These are phyloP conservation scores for Lasiodiplodia citricola DNA, from an alignment of 2,329 filamentous ascomycete species.

Conservation along the genomic window DNA sequence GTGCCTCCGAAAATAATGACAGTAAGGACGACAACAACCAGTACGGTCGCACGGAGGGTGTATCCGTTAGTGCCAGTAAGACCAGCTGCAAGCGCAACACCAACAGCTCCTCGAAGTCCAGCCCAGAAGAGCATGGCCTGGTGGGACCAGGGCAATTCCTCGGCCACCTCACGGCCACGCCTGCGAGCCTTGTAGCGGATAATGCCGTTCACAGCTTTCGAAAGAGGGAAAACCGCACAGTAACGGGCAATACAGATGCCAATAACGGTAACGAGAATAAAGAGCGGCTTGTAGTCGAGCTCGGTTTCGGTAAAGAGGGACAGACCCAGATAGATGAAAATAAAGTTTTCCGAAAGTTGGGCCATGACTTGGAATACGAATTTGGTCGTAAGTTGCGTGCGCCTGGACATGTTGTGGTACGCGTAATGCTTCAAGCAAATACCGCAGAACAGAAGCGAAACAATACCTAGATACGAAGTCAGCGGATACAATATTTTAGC, in stretches of 20 bases:
- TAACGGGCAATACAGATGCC: constrained; percentile 93
- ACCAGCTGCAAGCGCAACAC: constrained; percentile 89
- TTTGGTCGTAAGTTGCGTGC: constrained; percentile 96
- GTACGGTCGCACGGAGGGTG: constrained; percentile 88
- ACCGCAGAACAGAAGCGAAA: constrained; percentile 94
- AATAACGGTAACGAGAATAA: constrained; percentile 90
- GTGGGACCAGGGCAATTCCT: constrained; percentile 92
- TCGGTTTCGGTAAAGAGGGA: constrained; percentile 91
- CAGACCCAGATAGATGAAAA: constrained; percentile 97
- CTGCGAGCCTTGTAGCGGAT: constrained; percentile 83
- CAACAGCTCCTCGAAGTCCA: constrained; percentile 90
- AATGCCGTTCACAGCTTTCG: constrained; percentile 87
- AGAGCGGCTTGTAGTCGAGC: constrained; percentile 88
- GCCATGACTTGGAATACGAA: constrained; percentile 95
- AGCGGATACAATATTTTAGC: constrained; percentile 11
- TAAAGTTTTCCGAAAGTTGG: constrained; percentile 97
- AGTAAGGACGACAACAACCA: constrained; percentile 95
- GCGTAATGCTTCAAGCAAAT: constrained; percentile 99
- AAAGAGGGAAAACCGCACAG: constrained; percentile 93
- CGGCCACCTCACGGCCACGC: constrained; percentile 74
- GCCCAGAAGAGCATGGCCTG: constrained; percentile 99
- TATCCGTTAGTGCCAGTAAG: constrained; percentile 81
- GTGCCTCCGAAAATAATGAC: constrained; percentile 99
- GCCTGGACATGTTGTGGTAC: constrained; percentile 99
- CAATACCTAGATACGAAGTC: constrained; percentile 71